These are phyloP conservation scores for Backusella parvicylindrica DNA, from an alignment of 192 early-diverging fungal species.

Conservation along the genomic window DNA sequence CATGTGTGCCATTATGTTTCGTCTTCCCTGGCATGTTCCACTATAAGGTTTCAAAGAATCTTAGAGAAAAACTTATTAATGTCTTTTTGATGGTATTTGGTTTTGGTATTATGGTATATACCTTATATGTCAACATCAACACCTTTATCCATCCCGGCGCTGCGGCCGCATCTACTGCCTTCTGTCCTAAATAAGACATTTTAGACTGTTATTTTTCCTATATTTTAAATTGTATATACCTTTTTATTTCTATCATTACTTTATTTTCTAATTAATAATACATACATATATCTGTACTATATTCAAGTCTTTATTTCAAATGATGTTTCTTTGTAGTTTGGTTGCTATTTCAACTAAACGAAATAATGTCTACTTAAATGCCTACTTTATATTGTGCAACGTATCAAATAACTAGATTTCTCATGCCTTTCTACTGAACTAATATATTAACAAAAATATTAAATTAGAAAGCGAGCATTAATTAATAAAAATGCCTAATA, in stretches of 20 bases:
- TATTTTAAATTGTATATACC: not conserved
- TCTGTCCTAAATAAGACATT: constrained; percentile 6
- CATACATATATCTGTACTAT: not conserved
- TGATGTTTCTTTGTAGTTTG: not conserved
- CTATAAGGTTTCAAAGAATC: constrained; percentile 47
- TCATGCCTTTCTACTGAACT: not conserved
- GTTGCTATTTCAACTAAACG: not conserved
- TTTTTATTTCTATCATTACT: not conserved
- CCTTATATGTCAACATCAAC: constrained; percentile 71
- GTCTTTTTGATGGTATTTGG: constrained; percentile 61
- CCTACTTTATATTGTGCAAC: not conserved
- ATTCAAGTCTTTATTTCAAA: not conserved
- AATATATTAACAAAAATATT: not conserved
- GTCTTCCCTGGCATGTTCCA: constrained; percentile 88
- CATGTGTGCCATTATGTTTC: constrained; percentile 69
- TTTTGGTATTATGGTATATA: constrained; percentile 66
- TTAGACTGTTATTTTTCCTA: not conserved
- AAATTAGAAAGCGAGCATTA: not conserved
- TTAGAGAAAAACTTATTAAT: constrained; percentile 48
- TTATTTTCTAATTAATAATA: not conserved
- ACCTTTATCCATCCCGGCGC: constrained; percentile 33
- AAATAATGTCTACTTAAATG: not conserved
- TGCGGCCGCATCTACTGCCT: constrained; percentile 9
- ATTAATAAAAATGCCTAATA: not conserved
- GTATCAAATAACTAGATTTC: not conserved